These are phyloP conservation scores for Ogataea sp. DNA, from an alignment of 805 yeast genomes.

Conservation along the genomic window DNA sequence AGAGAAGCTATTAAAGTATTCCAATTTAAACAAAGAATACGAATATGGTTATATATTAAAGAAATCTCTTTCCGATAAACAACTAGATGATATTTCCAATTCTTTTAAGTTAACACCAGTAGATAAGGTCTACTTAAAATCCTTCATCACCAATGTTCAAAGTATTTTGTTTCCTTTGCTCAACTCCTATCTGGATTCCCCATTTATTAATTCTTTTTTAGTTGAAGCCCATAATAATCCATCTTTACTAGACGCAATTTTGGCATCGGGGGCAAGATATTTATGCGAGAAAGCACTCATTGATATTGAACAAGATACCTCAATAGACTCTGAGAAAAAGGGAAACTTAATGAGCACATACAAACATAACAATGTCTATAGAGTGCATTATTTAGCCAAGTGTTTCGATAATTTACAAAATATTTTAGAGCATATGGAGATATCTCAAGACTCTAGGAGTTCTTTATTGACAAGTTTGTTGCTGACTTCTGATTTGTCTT, in stretches of 20 bases:
- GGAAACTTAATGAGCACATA: constrained; percentile 13
- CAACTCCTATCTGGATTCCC: constrained; percentile 18
- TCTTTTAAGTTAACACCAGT: constrained; percentile 8
- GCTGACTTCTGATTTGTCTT: constrained; percentile 52
- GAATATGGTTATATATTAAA: constrained; percentile 14
- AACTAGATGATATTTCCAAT: constrained; percentile 11
- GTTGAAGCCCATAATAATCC: constrained; percentile 33
- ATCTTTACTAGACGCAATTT: constrained; percentile 54
- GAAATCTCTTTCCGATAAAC: constrained; percentile 10
- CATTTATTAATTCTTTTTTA: constrained; percentile 18
- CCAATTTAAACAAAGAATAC: constrained; percentile 6
- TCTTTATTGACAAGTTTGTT: constrained; percentile 57
- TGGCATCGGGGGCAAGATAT: constrained; percentile 64
- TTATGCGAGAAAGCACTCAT: constrained; percentile 18
- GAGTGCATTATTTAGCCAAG: constrained; percentile 50
- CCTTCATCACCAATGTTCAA: constrained; percentile 22
- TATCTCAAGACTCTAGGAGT: constrained; percentile 47
- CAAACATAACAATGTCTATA: constrained; percentile 45
- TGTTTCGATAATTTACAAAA: constrained; percentile 53
- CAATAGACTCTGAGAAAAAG: constrained; percentile 3
- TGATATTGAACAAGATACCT: constrained; percentile 11
- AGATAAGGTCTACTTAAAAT: constrained; percentile 17
- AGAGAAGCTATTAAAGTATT: background rate
- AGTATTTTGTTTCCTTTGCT: constrained; percentile 20
- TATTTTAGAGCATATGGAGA: constrained; percentile 29